These are phyloP conservation scores for Arthroderma sp. DNA, from an alignment of 2,329 filamentous ascomycete genomes.

Conservation along the genomic window DNA sequence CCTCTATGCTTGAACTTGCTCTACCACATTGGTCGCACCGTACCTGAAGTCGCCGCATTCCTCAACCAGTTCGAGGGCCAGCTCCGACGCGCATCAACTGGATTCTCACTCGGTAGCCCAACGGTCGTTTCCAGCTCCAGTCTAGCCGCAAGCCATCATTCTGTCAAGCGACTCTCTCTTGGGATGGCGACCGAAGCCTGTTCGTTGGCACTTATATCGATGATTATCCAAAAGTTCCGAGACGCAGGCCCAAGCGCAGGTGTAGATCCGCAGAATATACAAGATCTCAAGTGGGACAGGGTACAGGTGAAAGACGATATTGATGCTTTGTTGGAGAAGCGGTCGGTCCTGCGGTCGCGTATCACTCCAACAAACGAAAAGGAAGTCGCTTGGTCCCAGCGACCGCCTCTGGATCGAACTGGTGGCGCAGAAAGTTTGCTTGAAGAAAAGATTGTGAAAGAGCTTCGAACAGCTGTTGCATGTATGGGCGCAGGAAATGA, in stretches of 20 bases:
- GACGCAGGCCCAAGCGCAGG: constrained; percentile 51
- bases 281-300: constrained; percentile 63
- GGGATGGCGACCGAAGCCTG: constrained; percentile 65
- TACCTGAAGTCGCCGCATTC: constrained; percentile 73
- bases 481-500: constrained; percentile 32
- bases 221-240: constrained; percentile 57
- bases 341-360: constrained; percentile 56
- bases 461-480: constrained; percentile 47
- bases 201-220: constrained; percentile 61
- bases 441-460: constrained; percentile 61
- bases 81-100: constrained; percentile 56
- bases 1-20: constrained; percentile 83
- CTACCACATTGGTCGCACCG: constrained; percentile 65
- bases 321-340: constrained; percentile 64
- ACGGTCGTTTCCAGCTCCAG: constrained; percentile 32
- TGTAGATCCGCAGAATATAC: constrained; percentile 50
- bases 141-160: constrained; percentile 11
- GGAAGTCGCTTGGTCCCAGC: constrained; percentile 51
- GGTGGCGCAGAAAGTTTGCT: constrained; percentile 50
- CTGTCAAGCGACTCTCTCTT: constrained; percentile 48
- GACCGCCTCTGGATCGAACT: constrained; percentile 30
- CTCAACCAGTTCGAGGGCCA: constrained; percentile 80
- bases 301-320: constrained; percentile 64
- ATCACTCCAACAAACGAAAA: constrained; percentile 61
- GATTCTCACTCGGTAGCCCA: constrained; percentile 46